Evolutionary conservation across 805 yeast species (phyloP), one percentile per base, ranked within the genome.

Genomic region (Naumovozyma baii): DNA sequence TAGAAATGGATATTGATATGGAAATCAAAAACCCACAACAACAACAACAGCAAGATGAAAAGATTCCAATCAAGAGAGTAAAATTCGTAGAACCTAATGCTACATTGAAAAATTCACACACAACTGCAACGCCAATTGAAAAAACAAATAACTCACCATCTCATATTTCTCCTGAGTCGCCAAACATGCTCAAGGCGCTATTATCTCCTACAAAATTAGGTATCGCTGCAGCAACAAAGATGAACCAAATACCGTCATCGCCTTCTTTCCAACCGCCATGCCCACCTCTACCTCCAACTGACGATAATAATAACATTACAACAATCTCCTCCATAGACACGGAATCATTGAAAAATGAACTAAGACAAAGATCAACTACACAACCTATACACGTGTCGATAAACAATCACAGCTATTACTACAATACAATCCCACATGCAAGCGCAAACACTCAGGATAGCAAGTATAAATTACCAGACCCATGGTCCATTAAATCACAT

Each of bases 401-500:
- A 18, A 53, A 59, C 39, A 54, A 57, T 29, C 50, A 57, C 36
- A 50, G 55, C 36, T 48, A 54, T 41, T 49, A 49, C 34, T 41
- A 45, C 35, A n/a, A n/a, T 39, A 48, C 7, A 30, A 39, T 18
- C n/a, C n/a, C n/a, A n/a, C n/a, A n/a, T n/a, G n/a, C n/a, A n/a
- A n/a, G n/a, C n/a, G n/a, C 26, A 1, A 20, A 20, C 13, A 7
- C 20, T 16, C 14, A 35, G 5, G 20, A 22, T 20, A 29, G 34
- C 10, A 34, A 43, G n/a, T 37, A 47, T 2, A 39, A 50, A 1
- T 60, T 79, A 25, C 85, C 85, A 1, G 62, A 64, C 2, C 83
- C 84, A 0, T 78, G 84, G 84, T 70, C 74, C 4, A 41, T 64
- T 5, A 50, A 59, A 5, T 72, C 78, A 3, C 52, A 62, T 10